Evolutionary conservation across 306 rosid species (phyloP), one percentile per base, ranked within the genome.

Genomic region (Cucurbita moschata): DNA sequence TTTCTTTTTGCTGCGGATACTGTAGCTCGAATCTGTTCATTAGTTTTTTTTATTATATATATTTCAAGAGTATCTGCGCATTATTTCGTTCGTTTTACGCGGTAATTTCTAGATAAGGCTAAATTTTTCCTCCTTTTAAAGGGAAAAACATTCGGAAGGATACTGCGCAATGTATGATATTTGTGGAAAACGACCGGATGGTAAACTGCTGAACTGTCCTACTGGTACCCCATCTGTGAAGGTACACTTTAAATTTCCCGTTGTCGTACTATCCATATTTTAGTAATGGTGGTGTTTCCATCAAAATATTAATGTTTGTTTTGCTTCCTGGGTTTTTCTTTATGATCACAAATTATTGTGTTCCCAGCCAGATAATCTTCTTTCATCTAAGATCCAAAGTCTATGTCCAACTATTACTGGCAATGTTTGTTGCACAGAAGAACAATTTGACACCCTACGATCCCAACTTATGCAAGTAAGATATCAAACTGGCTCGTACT

Each of bases 331-430:
- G 5, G 18, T 23, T 72, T 73, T 39, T 54, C 53, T 40, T 73
- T 38, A 49, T 72, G 39, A 73, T 46, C 72, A n/a, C 56, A 64
- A 79, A 57, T 69, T 64, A 56, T 55, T 21, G 66, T 75, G 80
- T 78, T 83, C 84, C 73, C 97, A 94, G 98, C 97, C 98, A 77
- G 89, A 80, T 84, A 92, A 91, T 76, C 86, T 91, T 79, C 87
- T 94, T 72, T 90, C 98, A 60, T 87, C 97, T n/a, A 91, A 91
- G 86, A 85, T 94, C 75, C 98, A 94, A 81, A 91, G 97, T 82
- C 77, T 94, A 70, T 94, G 99, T 83, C 99, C 99, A 53, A 89
- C 99, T 62, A 87, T 94, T 75, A 87, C 92, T 15, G 97, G 97
- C 77, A 88, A 94, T 61, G 84, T 94, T 79, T 94, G 97, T 69